Evolutionary conservation across 1,139 yeast genomes (phyloP), one percentile per base, ranked within the genome.

Genomic region (Magnusiomyces fungicola): DNA sequence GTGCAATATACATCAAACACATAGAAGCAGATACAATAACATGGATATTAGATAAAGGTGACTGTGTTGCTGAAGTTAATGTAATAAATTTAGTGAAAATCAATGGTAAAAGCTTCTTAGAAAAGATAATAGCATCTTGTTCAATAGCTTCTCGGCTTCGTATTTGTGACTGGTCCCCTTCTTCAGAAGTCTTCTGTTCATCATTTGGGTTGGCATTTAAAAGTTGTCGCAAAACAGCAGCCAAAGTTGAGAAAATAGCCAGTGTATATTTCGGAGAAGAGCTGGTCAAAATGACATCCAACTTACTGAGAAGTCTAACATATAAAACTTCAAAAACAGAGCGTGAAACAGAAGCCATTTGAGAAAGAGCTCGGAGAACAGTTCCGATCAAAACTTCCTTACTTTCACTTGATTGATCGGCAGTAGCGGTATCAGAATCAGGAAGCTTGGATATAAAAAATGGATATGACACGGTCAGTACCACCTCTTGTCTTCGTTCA

Each of bases 401-500:
- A 23, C 41, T 34, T 6, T 53, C 51, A n/a, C n/a, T n/a, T n/a
- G n/a, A n/a, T n/a, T n/a, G n/a, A 18, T 61, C 66, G 5, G 53
- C 49, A 18, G 65, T 34, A 6, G 46, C 23, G 3, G 47, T 29
- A 10, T 53, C 71, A 14, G 63, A 55, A 40, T 71, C 73, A 0
- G 84, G 81, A 32, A 80, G 63, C 38, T 73, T 65, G 1, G 76
- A 69, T 36, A 87, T 64, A 49, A 89, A 68, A 29, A 71, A 71
- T 1, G 90, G 86, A 48, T 87, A 70, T 1, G 86, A 72, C 5
- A 76, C 71, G 32, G 80, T 83, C 29, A 81, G 65, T 1, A 89
- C 74, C 1, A 78, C 58, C 19, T 69, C 63, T 2, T 78, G 72
- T 48, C 73, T 65, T 2, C 59, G 56, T 36, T 62, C 59, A 44